A percentile compares a stretch with the other conserved stretches of the same genome.
These are phyloP conservation scores for Avena sativa DNA, from an alignment of 176 grass and related monocot genomes.

Conservation along the genomic window DNA sequence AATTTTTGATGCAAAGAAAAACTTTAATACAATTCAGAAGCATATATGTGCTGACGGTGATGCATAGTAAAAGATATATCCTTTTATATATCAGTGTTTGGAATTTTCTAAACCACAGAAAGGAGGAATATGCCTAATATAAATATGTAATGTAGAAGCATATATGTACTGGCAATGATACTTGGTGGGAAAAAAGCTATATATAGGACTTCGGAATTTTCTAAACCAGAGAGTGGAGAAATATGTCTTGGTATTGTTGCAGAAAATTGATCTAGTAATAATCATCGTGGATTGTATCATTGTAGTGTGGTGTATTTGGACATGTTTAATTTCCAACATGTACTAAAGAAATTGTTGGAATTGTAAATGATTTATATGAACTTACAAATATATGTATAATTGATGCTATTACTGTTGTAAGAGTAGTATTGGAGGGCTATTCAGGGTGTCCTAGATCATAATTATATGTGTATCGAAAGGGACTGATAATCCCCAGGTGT, in stretches of 20 bases:
- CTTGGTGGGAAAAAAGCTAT: background rate
- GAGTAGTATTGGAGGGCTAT: background rate
- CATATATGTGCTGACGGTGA: conserved; percentile 19
- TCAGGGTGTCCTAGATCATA: background rate
- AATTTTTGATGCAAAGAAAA: background rate
- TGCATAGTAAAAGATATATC: background rate
- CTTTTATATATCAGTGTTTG: background rate
- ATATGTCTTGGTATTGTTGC: background rate
- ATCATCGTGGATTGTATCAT: background rate
- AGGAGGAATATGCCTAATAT: background rate
- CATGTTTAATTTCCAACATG: background rate
- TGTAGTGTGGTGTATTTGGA: background rate
- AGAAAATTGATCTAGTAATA: background rate
- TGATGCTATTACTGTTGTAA: background rate
- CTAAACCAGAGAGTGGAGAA: background rate
- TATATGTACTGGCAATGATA: background rate
- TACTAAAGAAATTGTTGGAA: background rate
- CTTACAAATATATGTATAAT: background rate
- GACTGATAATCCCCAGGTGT: conserved; percentile 18
- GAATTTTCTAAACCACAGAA: conserved; percentile 7
- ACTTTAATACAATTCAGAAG: background rate
- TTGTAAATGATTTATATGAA: conserved; percentile 7
- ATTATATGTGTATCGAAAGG: conserved; percentile 34
- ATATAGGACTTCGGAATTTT: background rate
- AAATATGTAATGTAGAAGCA: background rate